phyloP scores from a whole-genome alignment of 139 green algal species.

The Micractinium conductrix region DNA sequence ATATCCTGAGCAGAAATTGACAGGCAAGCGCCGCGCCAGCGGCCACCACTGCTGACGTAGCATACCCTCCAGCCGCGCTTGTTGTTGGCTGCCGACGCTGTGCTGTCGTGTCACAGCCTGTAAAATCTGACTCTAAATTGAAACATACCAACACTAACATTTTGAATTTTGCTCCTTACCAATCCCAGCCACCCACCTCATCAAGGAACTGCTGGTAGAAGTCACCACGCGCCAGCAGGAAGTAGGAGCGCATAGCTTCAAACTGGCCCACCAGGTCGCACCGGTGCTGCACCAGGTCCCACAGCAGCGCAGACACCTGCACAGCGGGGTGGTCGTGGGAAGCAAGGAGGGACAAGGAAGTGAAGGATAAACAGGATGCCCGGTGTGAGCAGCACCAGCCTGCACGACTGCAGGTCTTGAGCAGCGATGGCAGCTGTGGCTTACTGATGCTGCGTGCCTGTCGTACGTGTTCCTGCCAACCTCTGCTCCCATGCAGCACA shows the following conservation, averaged over 20 bases:
- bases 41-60: too few species aligned
- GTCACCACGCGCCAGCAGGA: slow-evolving; percentile 82
- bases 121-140: too few species aligned
- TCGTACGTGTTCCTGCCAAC: too few species aligned
- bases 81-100: too few species aligned
- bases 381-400: neutral
- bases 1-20: too few species aligned
- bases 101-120: too few species aligned
- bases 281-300: slow-evolving; percentile 78
- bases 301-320: slow-evolving; percentile 71
- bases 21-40: too few species aligned
- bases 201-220: slow-evolving; percentile 85
- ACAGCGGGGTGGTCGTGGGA: neutral
- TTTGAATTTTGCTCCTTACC: neutral
- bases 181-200: slow-evolving; percentile 51
- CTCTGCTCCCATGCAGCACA: neutral
- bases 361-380: neutral
- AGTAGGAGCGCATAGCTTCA: slow-evolving; percentile 80
- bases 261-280: slow-evolving; percentile 80
- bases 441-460: too few species aligned
- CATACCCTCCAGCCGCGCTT: too few species aligned
- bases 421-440: too few species aligned
- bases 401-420: too few species aligned
- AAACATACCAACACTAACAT: neutral
- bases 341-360: too few species aligned